phyloP scores from a whole-genome alignment of 1,139 yeast species.

The Protomyces lactucae-debilis region DNA sequence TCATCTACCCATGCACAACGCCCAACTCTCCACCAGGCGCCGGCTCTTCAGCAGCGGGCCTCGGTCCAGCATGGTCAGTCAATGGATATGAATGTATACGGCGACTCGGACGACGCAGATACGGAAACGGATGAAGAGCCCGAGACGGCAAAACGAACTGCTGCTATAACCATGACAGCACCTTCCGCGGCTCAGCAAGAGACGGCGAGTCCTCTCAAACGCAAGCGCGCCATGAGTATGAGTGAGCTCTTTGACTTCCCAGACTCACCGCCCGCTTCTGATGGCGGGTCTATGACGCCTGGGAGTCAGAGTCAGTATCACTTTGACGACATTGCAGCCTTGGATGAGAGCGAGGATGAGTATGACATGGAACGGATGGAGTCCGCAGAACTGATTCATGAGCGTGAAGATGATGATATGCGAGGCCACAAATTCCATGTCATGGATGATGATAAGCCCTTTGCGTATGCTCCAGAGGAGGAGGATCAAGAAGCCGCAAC shows the following conservation, averaged over 20 bases:
- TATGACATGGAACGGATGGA: constrained; percentile 19
- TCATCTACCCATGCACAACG: background rate
- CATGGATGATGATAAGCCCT: constrained; percentile 15
- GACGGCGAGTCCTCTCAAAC: constrained; percentile 7
- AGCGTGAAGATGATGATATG: constrained; percentile 11
- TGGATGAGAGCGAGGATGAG: constrained; percentile 22
- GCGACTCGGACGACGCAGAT: background rate
- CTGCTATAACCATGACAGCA: background rate
- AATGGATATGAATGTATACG: background rate
- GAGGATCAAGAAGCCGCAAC: background rate
- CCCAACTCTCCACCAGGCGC: background rate
- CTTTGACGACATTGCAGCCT: constrained; percentile 8
- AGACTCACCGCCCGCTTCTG: constrained; percentile 6
- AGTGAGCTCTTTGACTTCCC: constrained; percentile 7
- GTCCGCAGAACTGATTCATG: constrained; percentile 3
- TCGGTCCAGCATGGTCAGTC: background rate
- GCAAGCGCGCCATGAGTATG: constrained; percentile 9
- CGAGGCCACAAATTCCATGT: constrained; percentile 16
- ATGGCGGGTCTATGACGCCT: constrained; percentile 2
- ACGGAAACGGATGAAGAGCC: background rate
- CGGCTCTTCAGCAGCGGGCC: background rate
- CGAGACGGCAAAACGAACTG: background rate
- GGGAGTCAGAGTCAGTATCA: constrained; percentile 6
- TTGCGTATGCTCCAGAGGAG: constrained; percentile 21
- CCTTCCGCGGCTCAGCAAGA: background rate